Base-by-base conservation (phyloP, 2,329 filamentous ascomycete genomes). In the Xylariaceae sp. region DNA sequence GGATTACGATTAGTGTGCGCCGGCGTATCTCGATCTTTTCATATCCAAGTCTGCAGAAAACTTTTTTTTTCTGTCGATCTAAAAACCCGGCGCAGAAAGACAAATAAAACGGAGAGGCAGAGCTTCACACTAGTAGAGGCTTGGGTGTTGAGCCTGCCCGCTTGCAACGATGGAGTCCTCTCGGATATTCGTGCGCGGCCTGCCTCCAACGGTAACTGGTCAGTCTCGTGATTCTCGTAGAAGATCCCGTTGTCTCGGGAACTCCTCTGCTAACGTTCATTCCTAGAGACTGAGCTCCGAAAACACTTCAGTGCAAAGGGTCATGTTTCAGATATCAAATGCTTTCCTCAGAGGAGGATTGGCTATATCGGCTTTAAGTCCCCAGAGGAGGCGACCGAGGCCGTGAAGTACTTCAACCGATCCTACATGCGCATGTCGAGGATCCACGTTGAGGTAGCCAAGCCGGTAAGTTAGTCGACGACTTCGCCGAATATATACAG, bases 371-470 rank as follows among this genome's bases (percentile, higher is more conserved):
- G 94, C 64, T 97, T 93, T 80, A 92, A 90, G 76, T 89, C 84
- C 55, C 79, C 88, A 11, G 85, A 93, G 63, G 88, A 90, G 72
- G 94, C 94, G 58, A 80, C 84, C 59, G 84, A 87, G 71, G 93
- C 94, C 50, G 89, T 95, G 73, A 92, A 90, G 75, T 96, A 96
- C 78, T 97, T 97, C 81, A 92, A 99, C 80, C 90, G 85, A 73
- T 88, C 92, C 64, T 99, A 92, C 76, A 91, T 99, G 69, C 90
- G 92, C 68, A 94, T 97, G 89, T 96, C 92, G 59, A 95, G 88
- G 78, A 92, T 99, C 69, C 83, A 82, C 35, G 94, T 97, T 63
- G 92, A 97, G 77, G 78, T 94, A 70, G 94, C 94, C 58, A 87
- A 84, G 73, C 88, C 94, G 61, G 89, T 95, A 73, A 71, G 80